Percentiles rank a stretch among this genome's conserved stretches.
phyloP scores from a whole-genome alignment of 441 rosid species.

The Metrosideros polymorpha region DNA sequence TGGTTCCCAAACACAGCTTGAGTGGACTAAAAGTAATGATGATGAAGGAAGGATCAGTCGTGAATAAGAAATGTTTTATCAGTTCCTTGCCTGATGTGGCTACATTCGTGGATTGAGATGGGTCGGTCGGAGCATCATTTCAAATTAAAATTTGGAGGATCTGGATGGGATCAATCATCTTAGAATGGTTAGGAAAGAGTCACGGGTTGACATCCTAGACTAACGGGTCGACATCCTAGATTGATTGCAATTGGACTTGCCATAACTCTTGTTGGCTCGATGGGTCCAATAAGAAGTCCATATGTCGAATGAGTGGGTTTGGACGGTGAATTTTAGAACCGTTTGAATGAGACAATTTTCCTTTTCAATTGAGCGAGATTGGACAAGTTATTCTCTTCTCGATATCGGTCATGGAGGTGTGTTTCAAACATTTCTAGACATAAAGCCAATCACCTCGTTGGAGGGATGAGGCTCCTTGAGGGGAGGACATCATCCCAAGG shows the following conservation, averaged over 20 bases:
- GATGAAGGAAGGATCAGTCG: background rate
- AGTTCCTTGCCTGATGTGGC: fast-evolving
- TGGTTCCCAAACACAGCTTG: too few species aligned
- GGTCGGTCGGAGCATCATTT: background rate
- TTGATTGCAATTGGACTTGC: background rate
- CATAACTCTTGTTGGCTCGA: background rate
- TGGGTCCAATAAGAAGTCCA: background rate
- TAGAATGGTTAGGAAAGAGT: background rate
- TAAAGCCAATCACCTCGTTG: background rate
- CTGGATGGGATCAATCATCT: fast-evolving
- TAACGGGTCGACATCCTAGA: background rate
- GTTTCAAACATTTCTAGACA: background rate
- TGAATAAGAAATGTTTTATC: background rate
- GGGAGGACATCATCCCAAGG: background rate
- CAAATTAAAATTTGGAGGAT: too few species aligned
- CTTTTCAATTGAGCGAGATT: background rate
- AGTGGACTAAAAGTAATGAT: background rate
- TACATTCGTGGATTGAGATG: fast-evolving
- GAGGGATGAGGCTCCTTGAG: background rate
- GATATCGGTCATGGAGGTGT: too few species aligned
- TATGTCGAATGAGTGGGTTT: background rate
- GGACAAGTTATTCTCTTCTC: background rate
- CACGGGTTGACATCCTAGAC: fast-evolving
- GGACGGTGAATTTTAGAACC: fast-evolving
- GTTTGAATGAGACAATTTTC: background rate